Conservation (phyloP, 1,139 yeast genomes). For the Zygosaccharomyces pseudobailii region DNA sequence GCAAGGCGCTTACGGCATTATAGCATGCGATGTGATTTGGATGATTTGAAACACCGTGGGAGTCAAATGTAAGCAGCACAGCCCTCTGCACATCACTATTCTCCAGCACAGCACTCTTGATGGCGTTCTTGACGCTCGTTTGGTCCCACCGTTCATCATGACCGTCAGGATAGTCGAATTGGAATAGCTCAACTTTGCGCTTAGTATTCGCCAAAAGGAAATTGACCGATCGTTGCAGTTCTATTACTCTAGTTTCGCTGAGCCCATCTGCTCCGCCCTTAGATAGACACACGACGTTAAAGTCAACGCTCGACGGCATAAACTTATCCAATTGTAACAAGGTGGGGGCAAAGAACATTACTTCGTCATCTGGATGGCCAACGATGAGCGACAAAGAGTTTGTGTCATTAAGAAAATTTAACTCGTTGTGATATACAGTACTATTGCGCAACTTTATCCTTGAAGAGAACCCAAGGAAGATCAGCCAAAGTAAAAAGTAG, state of each 20-base stretch:
- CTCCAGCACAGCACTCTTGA: slow-evolving; percentile 12
- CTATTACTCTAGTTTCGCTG: slow-evolving; percentile 58
- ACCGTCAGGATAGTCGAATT: slow-evolving; percentile 56
- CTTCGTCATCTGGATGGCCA: slow-evolving; percentile 98
- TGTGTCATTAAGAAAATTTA: slow-evolving; percentile 6
- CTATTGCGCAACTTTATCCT: slow-evolving; percentile 9
- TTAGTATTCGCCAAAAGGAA: slow-evolving; percentile 51
- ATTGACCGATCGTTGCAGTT: slow-evolving; percentile 53
- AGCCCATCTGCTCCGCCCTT: slow-evolving; percentile 73
- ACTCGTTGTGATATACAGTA: slow-evolving; percentile 1
- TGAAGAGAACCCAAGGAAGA: slow-evolving; percentile 13
- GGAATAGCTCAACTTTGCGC: slow-evolving; percentile 43
- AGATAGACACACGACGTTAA: slow-evolving; percentile 68
- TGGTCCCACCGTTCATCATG: slow-evolving; percentile 68
- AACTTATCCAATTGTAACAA: slow-evolving; percentile 22
- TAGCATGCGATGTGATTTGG: slow-evolving; percentile 73
- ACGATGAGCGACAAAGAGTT: slow-evolving; percentile 49
- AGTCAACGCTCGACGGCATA: slow-evolving; percentile 16
- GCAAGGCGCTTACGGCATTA: slow-evolving; percentile 47
- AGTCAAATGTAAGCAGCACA: slow-evolving; percentile 77
- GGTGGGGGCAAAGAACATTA: slow-evolving; percentile 93
- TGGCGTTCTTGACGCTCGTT: slow-evolving; percentile 17
- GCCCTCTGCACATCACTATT: slow-evolving; percentile 28
- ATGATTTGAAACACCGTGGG: slow-evolving; percentile 76
- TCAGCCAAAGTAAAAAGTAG: slow-evolving; percentile 11